Evolutionary conservation across 345 rosid species (phyloP), one percentile per base, ranked within the genome.

Genomic region (Gossypium turneri): DNA sequence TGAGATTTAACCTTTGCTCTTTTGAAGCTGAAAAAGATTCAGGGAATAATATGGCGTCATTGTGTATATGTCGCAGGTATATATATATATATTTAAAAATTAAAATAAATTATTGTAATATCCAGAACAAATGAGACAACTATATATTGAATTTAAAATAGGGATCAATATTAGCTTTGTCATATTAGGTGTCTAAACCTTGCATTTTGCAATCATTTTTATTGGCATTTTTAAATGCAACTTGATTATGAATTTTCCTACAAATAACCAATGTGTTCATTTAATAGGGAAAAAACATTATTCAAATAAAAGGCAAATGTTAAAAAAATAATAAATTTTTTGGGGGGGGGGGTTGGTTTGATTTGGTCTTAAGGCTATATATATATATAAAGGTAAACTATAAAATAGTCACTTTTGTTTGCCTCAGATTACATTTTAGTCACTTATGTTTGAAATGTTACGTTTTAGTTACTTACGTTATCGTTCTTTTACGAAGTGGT

Each of bases 261-360:
- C 7, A 34, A 34, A 4, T 5, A 34, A 34, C 7, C 7, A 34
- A 34, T 1, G 41, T 34, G 1, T 34, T 34, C 41, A 34, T 34
- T 34, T 34, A 34, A 34, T 34, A 34, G 41, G 7, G 38, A 34
- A 4, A 34, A 34, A 34, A 1, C 1, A 34, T 5, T 34, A 34
- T 34, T 34, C 41, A 34, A 29, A 29, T 29, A 29, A 34, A 34
- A 34, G 41, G 7, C 7, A 34, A 34, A 1, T 4, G 41, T 4
- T 4, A 0, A 34, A 4, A 4, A 2, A 34, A 34, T n/a, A n/a
- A n/a, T n/a, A 4, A 29, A 3, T 0, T 0, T 19, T 22, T 0
- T 1, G 22, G 22, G 22, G 43, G 5, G 38, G 38, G 38, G 38
- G 38, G 0, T 64, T 63, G n/a, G 15, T 38, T 64, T 16, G 24